Conservation (phyloP, 2,329 filamentous ascomycete genomes). For the Cladosporium sp. region DNA sequence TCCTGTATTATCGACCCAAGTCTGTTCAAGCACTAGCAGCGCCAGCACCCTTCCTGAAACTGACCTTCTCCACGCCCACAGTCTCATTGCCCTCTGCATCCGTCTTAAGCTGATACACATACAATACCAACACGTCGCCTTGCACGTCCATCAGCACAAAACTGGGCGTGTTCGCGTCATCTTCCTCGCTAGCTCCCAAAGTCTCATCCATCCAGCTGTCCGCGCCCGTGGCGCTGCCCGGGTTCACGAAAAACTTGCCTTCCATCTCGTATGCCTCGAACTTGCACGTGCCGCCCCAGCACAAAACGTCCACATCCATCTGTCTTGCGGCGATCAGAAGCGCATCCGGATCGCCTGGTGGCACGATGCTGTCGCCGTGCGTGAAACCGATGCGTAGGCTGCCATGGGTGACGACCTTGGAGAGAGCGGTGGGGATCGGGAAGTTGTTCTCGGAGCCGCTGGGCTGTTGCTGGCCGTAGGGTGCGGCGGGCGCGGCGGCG, state of each 20-base stretch:
- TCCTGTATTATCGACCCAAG: too few species aligned
- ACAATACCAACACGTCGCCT: constrained; percentile 90
- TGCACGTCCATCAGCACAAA: constrained; percentile 99
- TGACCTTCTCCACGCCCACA: constrained; percentile 53
- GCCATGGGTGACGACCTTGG: constrained; percentile 66
- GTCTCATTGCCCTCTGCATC: constrained; percentile 49
- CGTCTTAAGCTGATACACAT: constrained; percentile 68
- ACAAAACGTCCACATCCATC: constrained; percentile 65
- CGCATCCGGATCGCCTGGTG: constrained; percentile 62
- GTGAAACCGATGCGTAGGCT: constrained; percentile 65
- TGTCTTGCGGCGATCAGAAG: constrained; percentile 63
- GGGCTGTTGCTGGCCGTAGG: not conserved
- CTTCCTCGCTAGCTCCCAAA: constrained; percentile 38
- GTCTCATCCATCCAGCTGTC: constrained; percentile 51
- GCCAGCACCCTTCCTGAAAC: constrained; percentile 46
- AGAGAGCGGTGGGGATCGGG: constrained; percentile 47
- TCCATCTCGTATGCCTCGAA: constrained; percentile 70
- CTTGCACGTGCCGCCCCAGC: constrained; percentile 65
- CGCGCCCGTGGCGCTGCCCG: constrained; percentile 63
- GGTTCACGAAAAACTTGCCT: constrained; percentile 67
- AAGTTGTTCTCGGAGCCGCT: constrained; percentile 19
- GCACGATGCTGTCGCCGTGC: constrained; percentile 66
- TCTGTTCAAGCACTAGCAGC: not conserved
- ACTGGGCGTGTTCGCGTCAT: constrained; percentile 71
- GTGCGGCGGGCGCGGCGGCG: constrained; percentile 37